Evolutionary conservation across 371 early-diverging fungal species (phyloP).

Genomic region (Saksenaea vasiformis): DNA sequence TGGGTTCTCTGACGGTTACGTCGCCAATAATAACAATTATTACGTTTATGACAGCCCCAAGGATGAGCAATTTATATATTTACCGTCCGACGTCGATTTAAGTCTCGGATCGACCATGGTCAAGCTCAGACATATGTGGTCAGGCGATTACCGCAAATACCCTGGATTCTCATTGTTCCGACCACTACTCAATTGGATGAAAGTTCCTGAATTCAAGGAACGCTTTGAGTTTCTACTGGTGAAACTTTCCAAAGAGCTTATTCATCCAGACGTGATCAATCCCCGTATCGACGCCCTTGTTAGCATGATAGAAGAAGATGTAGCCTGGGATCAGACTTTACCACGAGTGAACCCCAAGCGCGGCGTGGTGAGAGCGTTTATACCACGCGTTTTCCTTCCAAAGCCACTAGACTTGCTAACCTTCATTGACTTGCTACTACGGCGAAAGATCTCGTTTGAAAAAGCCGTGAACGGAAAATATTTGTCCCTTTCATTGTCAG

Average conservation of each 20-base stretch:
- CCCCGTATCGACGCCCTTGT: constrained; percentile 25
- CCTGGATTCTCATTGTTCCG: constrained; percentile 21
- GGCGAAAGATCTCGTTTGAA: too few species aligned
- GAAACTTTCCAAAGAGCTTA: constrained; percentile 16
- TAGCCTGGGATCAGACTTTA: constrained; percentile 34
- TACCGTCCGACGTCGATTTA: constrained; percentile 37
- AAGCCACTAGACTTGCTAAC: too few species aligned
- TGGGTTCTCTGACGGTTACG: constrained; percentile 42
- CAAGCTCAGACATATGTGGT: constrained; percentile 13
- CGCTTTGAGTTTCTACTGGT: constrained; percentile 23
- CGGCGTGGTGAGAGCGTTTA: too few species aligned
- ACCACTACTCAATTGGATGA: constrained; percentile 14
- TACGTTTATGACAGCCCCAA: constrained; percentile 26
- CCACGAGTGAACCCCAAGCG: constrained; percentile 18
- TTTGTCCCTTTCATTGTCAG: too few species aligned
- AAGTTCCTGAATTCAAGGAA: constrained; percentile 21
- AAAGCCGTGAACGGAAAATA: too few species aligned
- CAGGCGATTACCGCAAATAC: constrained; percentile 30
- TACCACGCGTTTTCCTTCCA: too few species aligned
- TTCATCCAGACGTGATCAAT: constrained; percentile 22
- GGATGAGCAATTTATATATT: constrained; percentile 20
- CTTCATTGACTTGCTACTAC: too few species aligned
- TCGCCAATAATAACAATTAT: constrained; percentile 37
- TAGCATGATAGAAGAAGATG: constrained; percentile 34
- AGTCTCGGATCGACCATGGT: constrained; percentile 29